phyloP scores from a whole-genome alignment of 495 filamentous ascomycete genomes.

The Aspergillus ellipticus region DNA sequence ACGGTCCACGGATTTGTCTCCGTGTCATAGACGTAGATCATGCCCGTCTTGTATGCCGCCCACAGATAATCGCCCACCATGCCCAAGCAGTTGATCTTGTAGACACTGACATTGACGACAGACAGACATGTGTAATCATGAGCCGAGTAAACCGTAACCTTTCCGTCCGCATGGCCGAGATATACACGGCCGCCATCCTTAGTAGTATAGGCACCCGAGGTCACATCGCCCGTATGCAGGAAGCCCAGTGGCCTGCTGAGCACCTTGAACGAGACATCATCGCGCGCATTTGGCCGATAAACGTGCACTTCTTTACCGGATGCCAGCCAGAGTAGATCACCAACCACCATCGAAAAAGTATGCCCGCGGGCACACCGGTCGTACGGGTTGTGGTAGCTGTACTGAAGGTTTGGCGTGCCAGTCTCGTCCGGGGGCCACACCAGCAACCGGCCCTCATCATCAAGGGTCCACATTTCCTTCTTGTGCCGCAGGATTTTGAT shows the following conservation, averaged over 20 bases:
- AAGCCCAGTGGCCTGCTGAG: conserved; percentile 63
- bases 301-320: conserved; percentile 83
- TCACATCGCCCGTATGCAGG: conserved; percentile 76
- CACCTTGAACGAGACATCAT: conserved; percentile 67
- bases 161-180: conserved; percentile 90
- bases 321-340: conserved; percentile 81
- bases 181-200: conserved; percentile 77
- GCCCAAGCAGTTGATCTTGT: conserved; percentile 88
- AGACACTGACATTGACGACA: conserved; percentile 80
- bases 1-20: conserved; percentile 76
- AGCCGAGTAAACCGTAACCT: conserved; percentile 85
- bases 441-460: conserved; percentile 82
- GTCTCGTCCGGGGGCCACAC: conserved; percentile 81
- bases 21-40: conserved; percentile 89
- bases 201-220: conserved; percentile 71
- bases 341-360: conserved; percentile 79
- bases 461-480: conserved; percentile 90
- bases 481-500: conserved; percentile 82
- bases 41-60: conserved; percentile 95
- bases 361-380: conserved; percentile 76
- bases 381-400: conserved; percentile 56
- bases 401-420: conserved; percentile 68
- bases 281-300: conserved; percentile 66
- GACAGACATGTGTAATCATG: conserved; percentile 68
- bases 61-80: conserved; percentile 84